Base-by-base conservation (phyloP, 805 yeast genomes). In the Zygoascus tannicola region DNA sequence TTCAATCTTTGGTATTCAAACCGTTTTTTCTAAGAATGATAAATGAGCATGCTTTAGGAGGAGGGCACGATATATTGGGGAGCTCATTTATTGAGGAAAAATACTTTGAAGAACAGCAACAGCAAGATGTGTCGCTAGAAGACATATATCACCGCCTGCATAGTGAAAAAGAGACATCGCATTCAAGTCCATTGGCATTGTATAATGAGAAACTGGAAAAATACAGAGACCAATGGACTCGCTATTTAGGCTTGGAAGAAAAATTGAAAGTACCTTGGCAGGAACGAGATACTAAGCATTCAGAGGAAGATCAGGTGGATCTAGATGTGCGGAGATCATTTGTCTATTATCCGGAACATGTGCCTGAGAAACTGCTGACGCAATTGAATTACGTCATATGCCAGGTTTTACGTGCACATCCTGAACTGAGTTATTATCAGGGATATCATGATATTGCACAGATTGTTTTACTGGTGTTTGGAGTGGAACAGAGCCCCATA, bases 381-480 rank as follows among this genome's bases (percentile, higher is more conserved):
- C 56, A 69, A 38, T 63, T 80, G 40, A 57, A 55, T 20, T 58
- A 58, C 4, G 49, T 80, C 12, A 71, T 85, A 3, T 60, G 73
- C 12, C 65, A 67, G 16, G 67, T 86, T 2, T 66, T 92, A 12
- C 63, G 85, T 33, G 70, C 68, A 14, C 66, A 80, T 51, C 88
- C 88, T 0, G 55, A 61, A 3, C 65, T 88, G 35, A 68, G 76
- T 46, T 90, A 90, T 61, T 90, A 87, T 60, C 98, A 90, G 63
- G 98, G 98, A 0, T 85, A 74, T 60, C 97, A 90, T 61, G 97
- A 92, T 55, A 68, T 92, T 18, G 87, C 85, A 1, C 71, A 84
- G 32, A 71, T 83, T 3, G 66, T 84, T 4, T 63, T 83, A 3
- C 57, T 81, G 15, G 74, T 81, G 1, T 75, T 78, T 45, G 59